Percentiles rank a stretch among this genome's conserved stretches.
Conservation (phyloP, 2,329 filamentous ascomycete genomes). For the Magnaporthiopsis rhizophila region DNA sequence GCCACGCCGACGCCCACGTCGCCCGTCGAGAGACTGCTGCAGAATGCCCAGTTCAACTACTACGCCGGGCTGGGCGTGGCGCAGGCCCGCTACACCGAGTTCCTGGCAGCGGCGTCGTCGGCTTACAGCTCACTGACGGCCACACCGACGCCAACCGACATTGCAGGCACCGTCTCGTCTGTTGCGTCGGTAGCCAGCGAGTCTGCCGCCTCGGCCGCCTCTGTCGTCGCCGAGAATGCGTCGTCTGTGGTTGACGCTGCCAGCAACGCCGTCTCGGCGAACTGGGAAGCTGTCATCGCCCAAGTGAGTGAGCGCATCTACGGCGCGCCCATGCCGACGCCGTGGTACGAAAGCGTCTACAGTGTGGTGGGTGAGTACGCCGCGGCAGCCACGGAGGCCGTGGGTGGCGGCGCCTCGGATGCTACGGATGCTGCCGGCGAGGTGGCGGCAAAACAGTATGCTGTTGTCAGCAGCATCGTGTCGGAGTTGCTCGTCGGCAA, state of each 20-base stretch:
- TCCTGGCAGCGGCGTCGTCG: conserved; percentile 62
- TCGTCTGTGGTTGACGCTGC: conserved; percentile 26
- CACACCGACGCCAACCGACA: conserved; percentile 50
- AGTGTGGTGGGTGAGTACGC: conserved; percentile 47
- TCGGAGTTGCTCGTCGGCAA: conserved; percentile 70
- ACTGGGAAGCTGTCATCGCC: conserved; percentile 56
- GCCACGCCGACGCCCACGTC: conserved; percentile 46
- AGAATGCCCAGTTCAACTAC: conserved; percentile 58
- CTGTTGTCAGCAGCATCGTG: conserved; percentile 61
- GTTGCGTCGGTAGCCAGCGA: conserved; percentile 37
- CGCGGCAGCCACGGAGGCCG: conserved; percentile 44
- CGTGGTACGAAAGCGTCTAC: conserved; percentile 42
- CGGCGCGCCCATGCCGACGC: conserved; percentile 53
- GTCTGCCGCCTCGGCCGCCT: conserved; percentile 36
- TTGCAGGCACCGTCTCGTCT: conserved; percentile 39
- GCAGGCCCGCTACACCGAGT: conserved; percentile 70
- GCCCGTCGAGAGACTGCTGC: conserved; percentile 48
- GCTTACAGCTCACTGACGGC: conserved; percentile 54
- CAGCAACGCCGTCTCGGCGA: conserved; percentile 20
- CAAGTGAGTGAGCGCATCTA: conserved; percentile 64
- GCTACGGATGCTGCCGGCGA: conserved; percentile 20
- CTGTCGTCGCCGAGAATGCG: conserved; percentile 38
- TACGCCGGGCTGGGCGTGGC: conserved; percentile 73
- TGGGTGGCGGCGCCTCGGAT: conserved; percentile 25
- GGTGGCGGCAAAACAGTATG: conserved; percentile 51